phyloP scores from a whole-genome alignment of 75 land plant species.

The Ceratopteris richardii region DNA sequence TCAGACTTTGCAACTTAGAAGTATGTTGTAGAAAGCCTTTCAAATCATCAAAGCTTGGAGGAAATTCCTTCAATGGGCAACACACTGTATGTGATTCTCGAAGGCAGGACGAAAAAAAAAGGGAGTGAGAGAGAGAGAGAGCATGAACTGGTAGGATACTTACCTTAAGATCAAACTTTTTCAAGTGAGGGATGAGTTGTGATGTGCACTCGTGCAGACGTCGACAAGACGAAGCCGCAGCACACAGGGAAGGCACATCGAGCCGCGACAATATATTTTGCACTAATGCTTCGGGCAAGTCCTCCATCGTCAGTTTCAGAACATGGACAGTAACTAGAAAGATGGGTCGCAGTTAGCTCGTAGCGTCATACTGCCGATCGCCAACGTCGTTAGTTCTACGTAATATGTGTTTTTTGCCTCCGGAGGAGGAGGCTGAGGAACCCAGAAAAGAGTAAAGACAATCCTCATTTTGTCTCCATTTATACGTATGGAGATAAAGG shows the following conservation, averaged over 20 bases:
- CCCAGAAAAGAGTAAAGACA: slow-evolving; percentile 67
- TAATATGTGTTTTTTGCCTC: no score
- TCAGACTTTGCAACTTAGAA: slow-evolving; percentile 42
- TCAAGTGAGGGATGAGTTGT: slow-evolving; percentile 38
- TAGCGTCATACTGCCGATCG: no score
- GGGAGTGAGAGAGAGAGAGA: not conserved
- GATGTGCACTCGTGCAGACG: slow-evolving; percentile 36
- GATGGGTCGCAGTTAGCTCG: slow-evolving; percentile 31
- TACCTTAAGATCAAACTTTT: slow-evolving; percentile 53
- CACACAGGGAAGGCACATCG: slow-evolving; percentile 61
- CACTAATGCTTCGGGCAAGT: slow-evolving; percentile 40
- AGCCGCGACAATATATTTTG: slow-evolving; percentile 50
- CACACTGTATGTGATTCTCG: not conserved
- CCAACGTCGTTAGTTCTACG: no score
- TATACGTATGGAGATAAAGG: no score
- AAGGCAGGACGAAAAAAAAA: not conserved
- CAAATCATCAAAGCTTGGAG: slow-evolving; percentile 38
- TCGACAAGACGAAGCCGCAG: slow-evolving; percentile 52
- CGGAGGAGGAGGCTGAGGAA: slow-evolving; percentile 52
- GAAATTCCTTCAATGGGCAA: slow-evolving; percentile 38
- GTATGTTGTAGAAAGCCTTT: slow-evolving; percentile 52
- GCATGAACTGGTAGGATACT: slow-evolving; percentile 19
- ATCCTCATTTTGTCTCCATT: no score
- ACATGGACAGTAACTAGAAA: slow-evolving; percentile 38
- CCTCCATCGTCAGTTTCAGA: slow-evolving; percentile 40